phyloP scores from a whole-genome alignment of 257 asterid species.

The Leptodermis oblonga region DNA sequence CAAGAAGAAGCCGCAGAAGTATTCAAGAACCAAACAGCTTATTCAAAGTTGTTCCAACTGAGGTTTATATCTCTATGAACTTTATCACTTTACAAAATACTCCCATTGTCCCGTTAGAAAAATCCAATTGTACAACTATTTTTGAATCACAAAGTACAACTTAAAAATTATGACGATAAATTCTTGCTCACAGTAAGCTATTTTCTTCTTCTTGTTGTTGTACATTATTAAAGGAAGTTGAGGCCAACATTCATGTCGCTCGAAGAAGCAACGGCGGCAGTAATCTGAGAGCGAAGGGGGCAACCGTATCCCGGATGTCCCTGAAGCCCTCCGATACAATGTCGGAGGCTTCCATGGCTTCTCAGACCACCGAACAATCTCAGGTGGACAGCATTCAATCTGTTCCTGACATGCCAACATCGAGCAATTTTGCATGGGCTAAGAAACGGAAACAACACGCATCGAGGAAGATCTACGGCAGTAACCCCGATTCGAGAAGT shows the following conservation, averaged over 20 bases:
- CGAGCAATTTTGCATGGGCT: constrained; percentile 48
- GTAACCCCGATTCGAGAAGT: constrained; percentile 31
- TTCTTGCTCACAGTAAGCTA: neutral
- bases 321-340: constrained; percentile 51
- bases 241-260: constrained; percentile 29
- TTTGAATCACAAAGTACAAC: neutral
- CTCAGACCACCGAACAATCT: constrained; percentile 55
- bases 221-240: constrained; percentile 39
- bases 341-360: constrained; percentile 68
- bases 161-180: neutral
- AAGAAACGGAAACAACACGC: constrained; percentile 45
- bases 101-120: no score
- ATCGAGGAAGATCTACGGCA: constrained; percentile 37
- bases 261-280: constrained; percentile 30
- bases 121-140: neutral
- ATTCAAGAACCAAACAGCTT: constrained; percentile 54
- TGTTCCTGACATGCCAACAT: constrained; percentile 53
- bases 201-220: neutral
- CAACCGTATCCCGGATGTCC: constrained; percentile 40
- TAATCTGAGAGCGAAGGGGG: constrained; percentile 38
- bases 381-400: constrained; percentile 47
- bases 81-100: constrained; percentile 10
- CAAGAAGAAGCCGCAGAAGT: constrained; percentile 48
- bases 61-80: constrained; percentile 40
- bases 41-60: constrained; percentile 39